These are phyloP conservation scores for Claviceps digitariae DNA, from an alignment of 2,329 filamentous ascomycete species.

Conservation along the genomic window DNA sequence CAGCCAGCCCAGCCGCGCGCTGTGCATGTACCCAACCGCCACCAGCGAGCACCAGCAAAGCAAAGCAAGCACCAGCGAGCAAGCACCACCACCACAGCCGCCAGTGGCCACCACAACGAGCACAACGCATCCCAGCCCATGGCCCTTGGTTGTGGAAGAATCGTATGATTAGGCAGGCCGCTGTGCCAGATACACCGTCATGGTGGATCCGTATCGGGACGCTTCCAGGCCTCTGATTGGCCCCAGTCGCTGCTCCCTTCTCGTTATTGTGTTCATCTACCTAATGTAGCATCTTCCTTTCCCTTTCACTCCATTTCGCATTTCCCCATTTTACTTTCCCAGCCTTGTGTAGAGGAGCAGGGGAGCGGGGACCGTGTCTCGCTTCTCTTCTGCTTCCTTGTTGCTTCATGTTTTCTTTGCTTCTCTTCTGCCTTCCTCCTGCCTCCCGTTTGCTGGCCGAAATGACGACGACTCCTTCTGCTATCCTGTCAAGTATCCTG, in stretches of 20 bases:
- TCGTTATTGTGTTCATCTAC: not conserved
- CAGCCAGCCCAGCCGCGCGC: not conserved
- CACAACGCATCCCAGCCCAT: slow-evolving; percentile 2
- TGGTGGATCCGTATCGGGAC: slow-evolving; percentile 1
- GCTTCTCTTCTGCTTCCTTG: not conserved
- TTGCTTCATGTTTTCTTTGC: too few species aligned
- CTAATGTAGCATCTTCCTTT: not conserved
- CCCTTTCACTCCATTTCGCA: not conserved
- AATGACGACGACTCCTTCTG: too few species aligned
- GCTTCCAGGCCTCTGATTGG: not conserved
- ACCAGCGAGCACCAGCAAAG: slow-evolving; percentile 1
- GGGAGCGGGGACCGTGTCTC: not conserved
- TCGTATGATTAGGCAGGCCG: slow-evolving; percentile 7
- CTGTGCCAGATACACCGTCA: not conserved
- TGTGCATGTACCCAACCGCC: not conserved
- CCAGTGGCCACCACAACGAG: too few species aligned
- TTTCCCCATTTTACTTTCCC: too few species aligned
- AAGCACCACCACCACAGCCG: not conserved
- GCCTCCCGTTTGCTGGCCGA: too few species aligned
- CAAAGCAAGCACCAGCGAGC: not conserved
- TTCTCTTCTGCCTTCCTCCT: too few species aligned
- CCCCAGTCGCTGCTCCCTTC: not conserved
- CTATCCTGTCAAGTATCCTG: too few species aligned
- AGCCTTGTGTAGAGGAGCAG: not conserved
- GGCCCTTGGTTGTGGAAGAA: slow-evolving; percentile 6